Evolutionary conservation across 2,329 filamentous ascomycete genomes (phyloP), one percentile per base, ranked within the genome.

Genomic region (Penicillium nordicum): DNA sequence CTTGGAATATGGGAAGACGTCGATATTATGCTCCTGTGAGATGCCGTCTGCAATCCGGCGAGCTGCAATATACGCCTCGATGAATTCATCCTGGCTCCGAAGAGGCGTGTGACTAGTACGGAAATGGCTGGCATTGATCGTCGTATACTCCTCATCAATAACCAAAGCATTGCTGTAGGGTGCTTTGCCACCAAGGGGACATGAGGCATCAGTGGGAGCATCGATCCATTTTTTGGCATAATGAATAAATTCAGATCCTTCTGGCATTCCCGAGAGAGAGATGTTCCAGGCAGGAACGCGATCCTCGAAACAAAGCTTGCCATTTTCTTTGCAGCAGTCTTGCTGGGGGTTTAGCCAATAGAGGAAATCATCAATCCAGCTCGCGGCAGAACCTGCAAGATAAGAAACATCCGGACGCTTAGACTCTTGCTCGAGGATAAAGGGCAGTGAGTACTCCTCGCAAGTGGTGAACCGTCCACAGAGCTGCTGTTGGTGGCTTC

Each of bases 351-450:
- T 96, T n/a, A 97, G 79, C 93, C 94, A 99, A 57, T 90, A 83
- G 76, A 97, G 91, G 76, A 91, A 97, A 70, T 99, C 94, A 63
- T 99, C 94, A 18, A 99, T 84, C 94, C 94, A 99, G 72, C 89
- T 97, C 3, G 95, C 94, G 0, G 93, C 87, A 0, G 92, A 89
- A 10, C 92, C 87, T 7, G 91, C 84, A 63, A 99, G 90, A 72
- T 92, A 97, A 1, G 92, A 97, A 1, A 93, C 80, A 7, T 95
- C 84, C 0, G 92, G 83, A 37, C 94, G 85, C 77, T 97, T 97
- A 11, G 94, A 86, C 76, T 99, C 95, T 64, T 94, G 90, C 71
- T 99, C 95, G 5, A 99, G 80, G 1, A 96, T 87, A 68, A 96
- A 97, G 38, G 91, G 86, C 4, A 99, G 79, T 0, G 92, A 97